Percentiles rank a stretch among this genome's conserved stretches.
Conservation (phyloP, 176 grass and related monocot genomes). For the Triticum turgidum region DNA sequence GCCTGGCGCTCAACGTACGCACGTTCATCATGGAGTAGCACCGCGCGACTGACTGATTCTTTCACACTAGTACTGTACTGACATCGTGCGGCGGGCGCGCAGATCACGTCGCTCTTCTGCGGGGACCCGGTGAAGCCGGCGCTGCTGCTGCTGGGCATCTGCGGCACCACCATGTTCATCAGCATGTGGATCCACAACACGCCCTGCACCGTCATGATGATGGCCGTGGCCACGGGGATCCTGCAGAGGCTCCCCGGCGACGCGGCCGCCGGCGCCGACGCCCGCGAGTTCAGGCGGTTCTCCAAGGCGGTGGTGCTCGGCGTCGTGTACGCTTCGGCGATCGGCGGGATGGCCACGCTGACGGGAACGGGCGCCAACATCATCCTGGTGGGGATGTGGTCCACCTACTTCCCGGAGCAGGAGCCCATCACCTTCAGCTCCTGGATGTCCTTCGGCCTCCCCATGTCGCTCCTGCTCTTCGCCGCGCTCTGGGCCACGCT, state of each 20-base stretch:
- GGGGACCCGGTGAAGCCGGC: conserved; percentile 72
- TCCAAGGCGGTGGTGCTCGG: conserved; percentile 85
- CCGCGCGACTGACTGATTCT: too few relatives aligned
- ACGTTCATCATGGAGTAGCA: too few relatives aligned
- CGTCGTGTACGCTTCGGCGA: conserved; percentile 14
- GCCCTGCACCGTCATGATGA: conserved; percentile 82
- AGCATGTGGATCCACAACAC: conserved; percentile 99
- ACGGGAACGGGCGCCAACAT: conserved; percentile 58
- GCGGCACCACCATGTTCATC: conserved; percentile 59
- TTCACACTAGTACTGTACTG: not conserved
- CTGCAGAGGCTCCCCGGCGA: conserved; percentile 62
- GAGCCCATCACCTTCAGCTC: conserved; percentile 58
- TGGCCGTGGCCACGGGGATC: conserved; percentile 77
- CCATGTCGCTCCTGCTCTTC: conserved; percentile 72
- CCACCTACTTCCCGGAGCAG: conserved; percentile 57
- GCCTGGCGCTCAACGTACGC: conserved; percentile 72
- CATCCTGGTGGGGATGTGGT: conserved; percentile 92
- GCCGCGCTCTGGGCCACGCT: conserved; percentile 55
- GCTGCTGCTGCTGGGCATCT: conserved; percentile 72
- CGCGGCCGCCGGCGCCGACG: not conserved
- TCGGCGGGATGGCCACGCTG: not conserved
- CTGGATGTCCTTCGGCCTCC: conserved; percentile 81
- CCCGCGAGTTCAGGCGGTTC: conserved; percentile 46
- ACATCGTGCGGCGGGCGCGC: not conserved
- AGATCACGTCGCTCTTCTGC: conserved; percentile 74